Base-by-base conservation (phyloP, 2,329 filamentous ascomycete species). In the Pestalotiopsis sp. region DNA sequence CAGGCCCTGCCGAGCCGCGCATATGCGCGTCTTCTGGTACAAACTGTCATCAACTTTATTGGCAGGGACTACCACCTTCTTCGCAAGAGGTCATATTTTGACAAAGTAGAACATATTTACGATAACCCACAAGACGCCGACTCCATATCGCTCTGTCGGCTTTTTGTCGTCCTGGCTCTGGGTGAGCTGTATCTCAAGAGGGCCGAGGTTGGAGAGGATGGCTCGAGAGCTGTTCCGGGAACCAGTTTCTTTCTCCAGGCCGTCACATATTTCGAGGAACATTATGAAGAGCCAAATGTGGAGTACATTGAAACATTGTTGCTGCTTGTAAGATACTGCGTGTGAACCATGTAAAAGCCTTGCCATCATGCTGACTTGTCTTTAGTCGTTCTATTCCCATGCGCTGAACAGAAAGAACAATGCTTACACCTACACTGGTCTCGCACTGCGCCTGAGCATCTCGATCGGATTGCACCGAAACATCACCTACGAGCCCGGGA, bases 381-480 rank as follows among this genome's bases (percentile, higher is more conserved):
- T 23, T 5, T 4, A 59, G 79, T 77, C 78, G 0, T 74, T 82
- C 17, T 83, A 81, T 67, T 81, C 80, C 6, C 75, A 79, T 36
- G 75, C 77, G 2, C 71, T 83, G 45, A 82, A 82, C 68, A 74
- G 81, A 38, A 76, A 80, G 39, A 80, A 81, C 63, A 79, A 77
- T n/a, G 79, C 80, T 4, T 80, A 80, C 66, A 72, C 77, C 6
- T 76, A 80, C 52, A 76, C 80, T 14, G 78, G 80, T 39, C 77
- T 78, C 11, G 81, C 81, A 2, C 72, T 83, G 4, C 76, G 81
- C 13, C 69, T 82, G 2, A 75, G 76, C 25, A 69, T 82, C 0
- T 75, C 78, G 2, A 76, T 82, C 67, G 80, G 80, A 13, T 74
- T 82, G n/a, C 78, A 82, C 36, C 73, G 80, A 20, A 80, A 79